phyloP scores from a whole-genome alignment of 2,329 filamentous ascomycete species.

The Penicillium brevicompactum region DNA sequence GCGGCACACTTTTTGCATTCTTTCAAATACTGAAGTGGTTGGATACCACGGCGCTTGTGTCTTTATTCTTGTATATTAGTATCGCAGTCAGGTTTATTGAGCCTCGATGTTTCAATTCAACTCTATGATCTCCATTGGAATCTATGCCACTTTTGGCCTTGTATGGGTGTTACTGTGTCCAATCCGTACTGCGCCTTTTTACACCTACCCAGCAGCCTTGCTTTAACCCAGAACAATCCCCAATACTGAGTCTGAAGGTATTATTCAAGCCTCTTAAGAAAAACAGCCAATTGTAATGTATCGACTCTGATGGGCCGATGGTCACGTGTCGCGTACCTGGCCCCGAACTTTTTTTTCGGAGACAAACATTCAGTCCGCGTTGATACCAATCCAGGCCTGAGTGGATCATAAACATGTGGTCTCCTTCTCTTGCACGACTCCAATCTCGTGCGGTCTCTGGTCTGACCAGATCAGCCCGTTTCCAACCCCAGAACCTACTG shows the following conservation, averaged over 20 bases:
- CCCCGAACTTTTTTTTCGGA: constrained; percentile 41
- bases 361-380: constrained; percentile 28
- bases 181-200: too few relatives aligned
- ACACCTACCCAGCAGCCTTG: too few relatives aligned
- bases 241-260: too few relatives aligned
- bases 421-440: constrained; percentile 44
- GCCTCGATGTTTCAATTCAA: constrained; percentile 20
- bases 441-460: constrained; percentile 41
- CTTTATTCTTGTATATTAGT: constrained; percentile 30
- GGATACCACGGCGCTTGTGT: constrained; percentile 27
- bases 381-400: constrained; percentile 30
- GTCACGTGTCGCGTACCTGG: constrained; percentile 40
- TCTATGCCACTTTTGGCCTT: too few relatives aligned
- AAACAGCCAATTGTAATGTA: constrained; percentile 14
- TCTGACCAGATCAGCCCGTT: constrained; percentile 37
- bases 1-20: constrained; percentile 24
- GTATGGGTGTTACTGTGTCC: too few relatives aligned
- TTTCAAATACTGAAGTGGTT: constrained; percentile 15
- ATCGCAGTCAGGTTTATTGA: constrained; percentile 12
- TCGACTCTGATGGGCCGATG: constrained; percentile 22
- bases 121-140: constrained; percentile 9
- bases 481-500: constrained; percentile 39
- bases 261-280: not conserved
- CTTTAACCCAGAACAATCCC: too few relatives aligned
- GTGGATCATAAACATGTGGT: constrained; percentile 40